Percentiles rank a stretch among this genome's conserved stretches.
Evolutionary conservation across 805 yeast genomes (phyloP).

Genomic region (Kodamaea lidongshanica): DNA sequence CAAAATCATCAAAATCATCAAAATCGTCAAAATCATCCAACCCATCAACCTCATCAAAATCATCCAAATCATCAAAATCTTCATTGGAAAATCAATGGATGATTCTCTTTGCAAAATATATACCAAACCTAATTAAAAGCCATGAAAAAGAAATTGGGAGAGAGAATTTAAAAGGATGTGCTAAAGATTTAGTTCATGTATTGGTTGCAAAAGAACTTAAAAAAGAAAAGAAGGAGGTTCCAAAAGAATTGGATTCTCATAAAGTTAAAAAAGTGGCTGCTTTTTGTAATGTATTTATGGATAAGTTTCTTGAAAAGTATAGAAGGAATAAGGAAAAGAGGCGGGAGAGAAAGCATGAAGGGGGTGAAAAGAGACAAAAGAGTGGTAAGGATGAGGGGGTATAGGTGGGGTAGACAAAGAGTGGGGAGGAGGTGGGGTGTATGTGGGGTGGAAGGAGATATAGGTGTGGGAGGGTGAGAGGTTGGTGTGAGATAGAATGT

Average conservation of each 20-base stretch:
- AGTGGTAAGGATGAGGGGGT: slow-evolving; percentile 4
- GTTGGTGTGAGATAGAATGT: too few species aligned
- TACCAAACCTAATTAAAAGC: slow-evolving; percentile 72
- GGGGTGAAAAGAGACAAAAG: slow-evolving; percentile 4
- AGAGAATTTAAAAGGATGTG: slow-evolving; percentile 68
- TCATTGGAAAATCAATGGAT: slow-evolving; percentile 34
- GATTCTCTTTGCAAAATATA: slow-evolving; percentile 56
- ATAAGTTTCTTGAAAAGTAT: slow-evolving; percentile 49
- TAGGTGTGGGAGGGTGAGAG: slow-evolving; percentile 1
- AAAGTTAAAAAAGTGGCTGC: slow-evolving; percentile 64
- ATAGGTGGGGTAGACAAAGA: slow-evolving; percentile 3
- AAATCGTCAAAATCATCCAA: background rate
- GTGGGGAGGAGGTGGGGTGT: slow-evolving; percentile 1
- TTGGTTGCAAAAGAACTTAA: slow-evolving; percentile 65
- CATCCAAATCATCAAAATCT: background rate
- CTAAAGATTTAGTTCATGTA: slow-evolving; percentile 66
- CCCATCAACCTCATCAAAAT: background rate
- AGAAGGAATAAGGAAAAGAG: slow-evolving; percentile 31
- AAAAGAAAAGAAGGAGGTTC: slow-evolving; percentile 35
- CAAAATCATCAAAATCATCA: background rate
- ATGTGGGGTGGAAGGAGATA: slow-evolving; percentile 1
- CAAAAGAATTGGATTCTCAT: slow-evolving; percentile 53
- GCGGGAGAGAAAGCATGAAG: slow-evolving; percentile 8
- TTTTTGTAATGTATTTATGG: slow-evolving; percentile 62
- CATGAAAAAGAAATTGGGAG: slow-evolving; percentile 63